Evolutionary conservation across 176 grass and related monocot genomes (phyloP).

Genomic region (Urochloa ruziziensis): DNA sequence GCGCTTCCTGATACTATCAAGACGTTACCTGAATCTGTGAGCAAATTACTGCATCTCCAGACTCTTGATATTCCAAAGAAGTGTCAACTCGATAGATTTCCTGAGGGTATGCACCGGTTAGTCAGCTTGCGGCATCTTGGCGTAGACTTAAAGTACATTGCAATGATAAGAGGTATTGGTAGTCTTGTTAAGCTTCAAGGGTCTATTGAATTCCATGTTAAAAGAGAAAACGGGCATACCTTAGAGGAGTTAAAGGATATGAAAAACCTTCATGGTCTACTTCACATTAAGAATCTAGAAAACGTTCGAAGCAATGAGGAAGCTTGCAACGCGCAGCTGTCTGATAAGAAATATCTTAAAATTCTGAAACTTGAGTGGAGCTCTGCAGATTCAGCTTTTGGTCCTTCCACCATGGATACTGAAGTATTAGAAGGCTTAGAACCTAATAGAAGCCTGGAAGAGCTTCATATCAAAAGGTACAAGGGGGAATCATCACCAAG

Average conservation of each 20-base stretch:
- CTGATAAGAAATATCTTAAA: conserved; percentile 30
- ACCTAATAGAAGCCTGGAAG: conserved; percentile 36
- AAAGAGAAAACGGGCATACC: conserved; percentile 13
- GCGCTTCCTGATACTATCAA: conserved; percentile 49
- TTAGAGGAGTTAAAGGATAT: conserved; percentile 47
- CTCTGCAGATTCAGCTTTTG: neutral
- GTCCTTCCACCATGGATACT: neutral
- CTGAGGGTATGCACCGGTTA: conserved; percentile 29
- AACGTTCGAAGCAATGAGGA: conserved; percentile 38
- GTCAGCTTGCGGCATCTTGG: conserved; percentile 46
- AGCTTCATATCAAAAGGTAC: conserved; percentile 45
- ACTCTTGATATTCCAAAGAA: conserved; percentile 41
- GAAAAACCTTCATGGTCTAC: conserved; percentile 40
- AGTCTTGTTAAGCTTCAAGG: conserved; percentile 44
- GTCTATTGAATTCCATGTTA: conserved; percentile 42
- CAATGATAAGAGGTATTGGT: conserved; percentile 39
- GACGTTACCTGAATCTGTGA: conserved; percentile 31
- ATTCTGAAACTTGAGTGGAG: conserved; percentile 45
- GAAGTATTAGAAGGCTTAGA: conserved; percentile 34
- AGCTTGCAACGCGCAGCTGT: conserved; percentile 31
- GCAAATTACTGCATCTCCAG: conserved; percentile 60
- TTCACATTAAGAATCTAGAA: conserved; percentile 42
- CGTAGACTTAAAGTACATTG: conserved; percentile 20
- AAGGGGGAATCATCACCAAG: conserved; percentile 38
- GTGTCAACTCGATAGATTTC: conserved; percentile 25